These are phyloP conservation scores for Solanum dulcamara DNA, from an alignment of 257 asterid genomes.

Conservation along the genomic window DNA sequence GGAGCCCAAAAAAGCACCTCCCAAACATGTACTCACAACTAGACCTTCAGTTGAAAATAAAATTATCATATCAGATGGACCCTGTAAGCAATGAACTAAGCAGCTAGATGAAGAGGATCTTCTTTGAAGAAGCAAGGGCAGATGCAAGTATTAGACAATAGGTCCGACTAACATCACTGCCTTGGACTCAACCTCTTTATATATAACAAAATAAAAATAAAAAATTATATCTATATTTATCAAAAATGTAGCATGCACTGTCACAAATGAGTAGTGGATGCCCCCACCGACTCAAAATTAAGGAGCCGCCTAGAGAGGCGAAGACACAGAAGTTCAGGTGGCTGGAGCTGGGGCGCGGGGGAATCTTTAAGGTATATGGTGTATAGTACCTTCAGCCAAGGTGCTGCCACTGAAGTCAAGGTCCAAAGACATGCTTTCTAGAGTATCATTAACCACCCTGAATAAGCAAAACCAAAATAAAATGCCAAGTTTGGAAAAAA, in stretches of 20 bases:
- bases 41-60: constrained; percentile 38
- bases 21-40: constrained; percentile 86
- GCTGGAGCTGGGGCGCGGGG: neutral
- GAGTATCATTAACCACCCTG: constrained; percentile 86
- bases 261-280: neutral
- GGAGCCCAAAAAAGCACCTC: constrained; percentile 85
- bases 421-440: constrained; percentile 85
- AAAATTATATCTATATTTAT: neutral
- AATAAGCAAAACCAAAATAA: constrained; percentile 11
- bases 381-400: constrained; percentile 71
- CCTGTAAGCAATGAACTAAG: neutral
- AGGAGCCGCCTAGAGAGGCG: neutral
- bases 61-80: constrained; percentile 5
- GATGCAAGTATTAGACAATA: neutral
- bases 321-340: neutral
- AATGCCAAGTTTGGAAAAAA: neutral
- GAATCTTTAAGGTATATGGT: neutral
- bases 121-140: neutral
- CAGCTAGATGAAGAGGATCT: neutral
- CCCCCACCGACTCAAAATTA: neutral
- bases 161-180: neutral
- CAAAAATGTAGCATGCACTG: neutral
- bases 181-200: neutral
- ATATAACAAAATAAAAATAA: neutral
- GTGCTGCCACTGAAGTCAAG: constrained; percentile 79